Conservation (phyloP, 495 filamentous ascomycete species). For the Baudoinia panamericana region DNA sequence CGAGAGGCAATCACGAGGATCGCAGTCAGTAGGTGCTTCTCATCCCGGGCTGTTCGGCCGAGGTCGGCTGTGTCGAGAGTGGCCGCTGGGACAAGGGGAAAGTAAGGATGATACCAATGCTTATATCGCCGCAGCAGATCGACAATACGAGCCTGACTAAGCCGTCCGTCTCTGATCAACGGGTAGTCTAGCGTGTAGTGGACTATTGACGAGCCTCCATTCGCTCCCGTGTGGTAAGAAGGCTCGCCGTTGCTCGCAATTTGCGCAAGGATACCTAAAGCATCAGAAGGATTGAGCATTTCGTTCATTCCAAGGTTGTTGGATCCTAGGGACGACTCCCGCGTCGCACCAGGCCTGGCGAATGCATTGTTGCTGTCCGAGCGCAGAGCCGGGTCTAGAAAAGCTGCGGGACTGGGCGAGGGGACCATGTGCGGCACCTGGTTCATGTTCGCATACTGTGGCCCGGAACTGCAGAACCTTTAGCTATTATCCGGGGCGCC, state of each 20-base stretch:
- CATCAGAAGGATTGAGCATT: constrained; percentile 37
- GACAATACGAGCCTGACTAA: constrained; percentile 38
- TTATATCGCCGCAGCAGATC: constrained; percentile 41
- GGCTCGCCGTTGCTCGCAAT: constrained; percentile 31
- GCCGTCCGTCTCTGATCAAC: constrained; percentile 37
- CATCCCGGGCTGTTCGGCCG: constrained; percentile 35
- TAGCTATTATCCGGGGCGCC: neutral
- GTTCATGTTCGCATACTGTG: neutral
- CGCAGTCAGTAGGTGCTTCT: constrained; percentile 48
- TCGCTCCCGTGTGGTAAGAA: neutral
- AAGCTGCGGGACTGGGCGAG: constrained; percentile 6
- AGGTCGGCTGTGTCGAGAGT: constrained; percentile 40
- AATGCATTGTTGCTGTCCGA: neutral
- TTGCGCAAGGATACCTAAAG: constrained; percentile 35
- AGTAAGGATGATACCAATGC: constrained; percentile 48
- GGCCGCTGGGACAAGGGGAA: constrained; percentile 44
- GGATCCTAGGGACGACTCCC: constrained; percentile 22
- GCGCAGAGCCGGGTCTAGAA: constrained; percentile 16
- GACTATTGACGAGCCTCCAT: neutral
- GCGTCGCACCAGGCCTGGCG: constrained; percentile 24
- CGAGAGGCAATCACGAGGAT: constrained; percentile 51
- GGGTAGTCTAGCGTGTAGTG: constrained; percentile 32
- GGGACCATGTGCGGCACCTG: neutral
- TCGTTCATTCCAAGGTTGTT: constrained; percentile 30
- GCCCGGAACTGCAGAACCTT: neutral